Evolutionary conservation across 164 flowering plant genomes (phyloP).

Genomic region (Annona squamosa): DNA sequence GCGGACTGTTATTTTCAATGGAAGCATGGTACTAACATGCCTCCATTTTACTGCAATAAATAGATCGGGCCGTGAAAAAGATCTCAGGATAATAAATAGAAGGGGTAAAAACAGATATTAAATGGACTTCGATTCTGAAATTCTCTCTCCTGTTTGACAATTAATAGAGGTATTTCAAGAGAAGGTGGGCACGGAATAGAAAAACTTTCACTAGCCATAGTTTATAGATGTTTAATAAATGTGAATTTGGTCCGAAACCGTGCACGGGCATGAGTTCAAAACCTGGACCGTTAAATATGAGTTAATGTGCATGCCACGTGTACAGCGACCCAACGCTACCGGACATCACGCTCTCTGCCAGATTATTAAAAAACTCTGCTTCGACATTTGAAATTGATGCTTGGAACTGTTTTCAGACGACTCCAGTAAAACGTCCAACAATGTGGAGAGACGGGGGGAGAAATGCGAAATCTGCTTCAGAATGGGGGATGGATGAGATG

Average conservation of each 20-base stretch:
- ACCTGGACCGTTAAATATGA: neutral
- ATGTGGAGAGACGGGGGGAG: neutral
- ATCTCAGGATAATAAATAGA: neutral
- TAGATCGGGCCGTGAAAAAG: neutral
- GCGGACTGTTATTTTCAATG: neutral
- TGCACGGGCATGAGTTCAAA: neutral
- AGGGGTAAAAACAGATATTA: no score
- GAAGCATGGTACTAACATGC: neutral
- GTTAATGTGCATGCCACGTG: neutral
- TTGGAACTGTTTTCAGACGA: neutral
- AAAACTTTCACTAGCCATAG: neutral
- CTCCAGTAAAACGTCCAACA: neutral
- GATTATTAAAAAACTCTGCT: neutral
- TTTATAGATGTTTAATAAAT: no score
- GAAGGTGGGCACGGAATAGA: neutral
- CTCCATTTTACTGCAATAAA: no score
- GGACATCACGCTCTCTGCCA: neutral
- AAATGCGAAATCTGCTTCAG: neutral
- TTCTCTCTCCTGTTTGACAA: neutral
- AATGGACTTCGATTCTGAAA: no score
- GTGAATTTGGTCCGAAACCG: neutral
- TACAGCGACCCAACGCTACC: neutral
- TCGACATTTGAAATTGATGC: neutral
- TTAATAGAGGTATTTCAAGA: neutral
- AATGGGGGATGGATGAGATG: no score